phyloP scores from a whole-genome alignment of 1,284 basidiomycete genomes.

The Apiotrichum porosum region DNA sequence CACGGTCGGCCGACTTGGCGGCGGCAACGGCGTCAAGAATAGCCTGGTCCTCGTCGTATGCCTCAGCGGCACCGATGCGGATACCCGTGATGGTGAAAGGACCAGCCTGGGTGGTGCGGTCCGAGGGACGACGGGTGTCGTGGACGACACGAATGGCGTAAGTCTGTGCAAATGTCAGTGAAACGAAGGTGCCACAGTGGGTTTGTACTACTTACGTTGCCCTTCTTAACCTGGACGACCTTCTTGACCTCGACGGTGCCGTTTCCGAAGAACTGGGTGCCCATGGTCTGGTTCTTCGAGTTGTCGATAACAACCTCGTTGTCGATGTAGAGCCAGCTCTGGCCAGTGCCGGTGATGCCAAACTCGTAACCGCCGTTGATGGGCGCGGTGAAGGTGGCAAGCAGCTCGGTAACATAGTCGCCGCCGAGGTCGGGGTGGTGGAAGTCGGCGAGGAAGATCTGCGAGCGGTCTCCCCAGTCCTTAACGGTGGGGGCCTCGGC shows the following conservation, averaged over 20 bases:
- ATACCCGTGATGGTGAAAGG: conserved; percentile 2
- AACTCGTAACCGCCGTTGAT: conserved; percentile 30
- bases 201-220: conserved; percentile 17
- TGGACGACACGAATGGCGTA: conserved; percentile 19
- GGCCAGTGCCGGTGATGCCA: conserved; percentile 25
- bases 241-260: conserved; percentile 22
- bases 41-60: conserved; percentile 57
- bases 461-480: conserved; percentile 17
- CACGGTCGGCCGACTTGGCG: conserved; percentile 56
- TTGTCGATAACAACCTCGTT: conserved; percentile 62
- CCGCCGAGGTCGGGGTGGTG: conserved; percentile 11
- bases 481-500: conserved; percentile 5
- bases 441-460: conserved; percentile 31
- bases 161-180: conserved; percentile 28
- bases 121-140: conserved; percentile 14
- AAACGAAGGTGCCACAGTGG: neutral
- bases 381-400: conserved; percentile 22
- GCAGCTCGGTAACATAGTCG: conserved; percentile 22
- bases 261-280: conserved; percentile 23
- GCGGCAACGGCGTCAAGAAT: conserved; percentile 54
- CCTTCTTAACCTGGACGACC: conserved; percentile 21
- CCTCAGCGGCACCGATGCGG: conserved; percentile 60
- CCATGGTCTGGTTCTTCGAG: conserved; percentile 50
- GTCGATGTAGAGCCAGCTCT: conserved; percentile 56
- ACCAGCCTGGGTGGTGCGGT: neutral